Evolutionary conservation across 2,329 filamentous ascomycete species (phyloP).

Genomic region (Botrytis hyacinthi): DNA sequence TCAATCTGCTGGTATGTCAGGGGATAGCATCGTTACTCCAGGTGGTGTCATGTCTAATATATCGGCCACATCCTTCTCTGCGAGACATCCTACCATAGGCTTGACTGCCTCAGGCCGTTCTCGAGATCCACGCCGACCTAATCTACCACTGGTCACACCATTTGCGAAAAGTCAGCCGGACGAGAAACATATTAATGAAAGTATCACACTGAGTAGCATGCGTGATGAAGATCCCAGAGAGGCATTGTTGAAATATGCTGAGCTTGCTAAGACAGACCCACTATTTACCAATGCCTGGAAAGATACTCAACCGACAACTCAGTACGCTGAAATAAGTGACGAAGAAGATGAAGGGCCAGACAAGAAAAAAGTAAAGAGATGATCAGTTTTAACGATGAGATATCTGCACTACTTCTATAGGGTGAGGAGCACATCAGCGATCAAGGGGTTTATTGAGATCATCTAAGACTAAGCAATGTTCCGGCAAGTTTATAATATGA

Average conservation of each 20-base stretch:
- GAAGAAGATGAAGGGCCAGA: conserved; percentile 70
- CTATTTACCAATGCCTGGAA: conserved; percentile 94
- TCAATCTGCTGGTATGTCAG: conserved; percentile 74
- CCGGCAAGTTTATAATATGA: conserved; percentile 9
- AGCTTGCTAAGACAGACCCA: conserved; percentile 87
- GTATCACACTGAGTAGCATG: conserved; percentile 88
- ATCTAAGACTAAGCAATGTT: not conserved
- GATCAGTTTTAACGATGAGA: not conserved
- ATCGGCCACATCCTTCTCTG: conserved; percentile 48
- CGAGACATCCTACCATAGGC: conserved; percentile 67
- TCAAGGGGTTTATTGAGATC: not conserved
- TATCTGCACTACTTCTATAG: not conserved
- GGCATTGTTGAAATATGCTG: conserved; percentile 90
- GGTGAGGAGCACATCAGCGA: not conserved
- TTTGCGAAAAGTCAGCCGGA: conserved; percentile 90
- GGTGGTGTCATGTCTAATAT: conserved; percentile 58
- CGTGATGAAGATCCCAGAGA: conserved; percentile 94
- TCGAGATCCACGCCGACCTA: conserved; percentile 78
- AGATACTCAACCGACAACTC: conserved; percentile 84
- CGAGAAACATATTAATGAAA: conserved; percentile 81
- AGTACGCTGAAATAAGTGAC: conserved; percentile 87
- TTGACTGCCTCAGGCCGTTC: conserved; percentile 75
- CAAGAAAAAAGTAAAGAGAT: conserved; percentile 45
- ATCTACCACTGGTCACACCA: conserved; percentile 79
- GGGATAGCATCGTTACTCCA: conserved; percentile 74